Evolutionary conservation across 2,329 filamentous ascomycete species (phyloP).

Genomic region (Bipolaris gigantea): DNA sequence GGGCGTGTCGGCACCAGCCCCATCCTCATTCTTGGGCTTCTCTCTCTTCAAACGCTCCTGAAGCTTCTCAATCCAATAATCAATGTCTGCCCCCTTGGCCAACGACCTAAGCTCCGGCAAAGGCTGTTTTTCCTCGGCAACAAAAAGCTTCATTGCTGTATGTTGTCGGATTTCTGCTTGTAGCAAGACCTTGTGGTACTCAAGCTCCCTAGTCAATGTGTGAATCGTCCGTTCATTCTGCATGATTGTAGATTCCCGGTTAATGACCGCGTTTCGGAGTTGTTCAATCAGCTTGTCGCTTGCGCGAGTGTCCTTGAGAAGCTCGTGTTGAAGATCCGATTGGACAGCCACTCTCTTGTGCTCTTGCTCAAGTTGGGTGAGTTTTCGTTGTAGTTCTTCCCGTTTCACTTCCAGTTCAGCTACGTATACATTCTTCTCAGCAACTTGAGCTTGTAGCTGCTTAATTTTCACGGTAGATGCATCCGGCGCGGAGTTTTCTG

Average conservation of each 20-base stretch:
- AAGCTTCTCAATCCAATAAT: conserved; percentile 40
- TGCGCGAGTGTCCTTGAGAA: conserved; percentile 31
- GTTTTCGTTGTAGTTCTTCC: conserved; percentile 20
- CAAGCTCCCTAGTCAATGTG: conserved; percentile 41
- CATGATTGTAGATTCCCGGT: conserved; percentile 36
- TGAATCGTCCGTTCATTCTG: conserved; percentile 38
- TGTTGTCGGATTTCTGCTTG: conserved; percentile 47
- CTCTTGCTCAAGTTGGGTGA: conserved; percentile 27
- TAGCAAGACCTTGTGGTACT: conserved; percentile 46
- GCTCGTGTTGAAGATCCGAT: conserved; percentile 33
- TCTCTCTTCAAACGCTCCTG: conserved; percentile 37
- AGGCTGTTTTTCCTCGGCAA: conserved; percentile 25
- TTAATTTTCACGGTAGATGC: conserved; percentile 35
- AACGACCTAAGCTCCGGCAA: conserved; percentile 35
- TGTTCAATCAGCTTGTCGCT: conserved; percentile 36
- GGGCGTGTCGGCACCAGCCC: conserved; percentile 4
- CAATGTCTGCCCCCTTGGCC: conserved; percentile 38
- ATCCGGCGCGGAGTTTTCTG: conserved; percentile 28
- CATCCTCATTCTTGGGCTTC: conserved; percentile 10
- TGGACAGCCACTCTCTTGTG: conserved; percentile 29
- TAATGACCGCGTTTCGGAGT: conserved; percentile 32
- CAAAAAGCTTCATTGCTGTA: conserved; percentile 30
- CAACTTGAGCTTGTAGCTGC: conserved; percentile 38
- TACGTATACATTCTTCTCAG: conserved; percentile 33
- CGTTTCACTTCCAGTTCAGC: conserved; percentile 28